These are phyloP conservation scores for Cyberlindnera lachancei DNA, from an alignment of 805 yeast species.

Conservation along the genomic window DNA sequence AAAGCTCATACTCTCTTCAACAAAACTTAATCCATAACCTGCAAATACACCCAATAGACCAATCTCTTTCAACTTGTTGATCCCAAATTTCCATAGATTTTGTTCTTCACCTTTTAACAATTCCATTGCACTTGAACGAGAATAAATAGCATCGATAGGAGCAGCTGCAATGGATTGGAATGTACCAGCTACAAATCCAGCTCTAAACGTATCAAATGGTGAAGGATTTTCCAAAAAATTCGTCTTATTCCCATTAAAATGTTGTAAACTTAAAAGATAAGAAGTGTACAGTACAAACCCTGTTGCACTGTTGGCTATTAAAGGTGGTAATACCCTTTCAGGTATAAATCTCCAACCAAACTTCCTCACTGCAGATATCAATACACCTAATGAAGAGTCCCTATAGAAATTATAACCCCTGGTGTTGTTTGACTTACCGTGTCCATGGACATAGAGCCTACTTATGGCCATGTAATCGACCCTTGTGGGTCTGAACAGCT, in stretches of 20 bases:
- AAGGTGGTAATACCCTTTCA: conserved; percentile 72
- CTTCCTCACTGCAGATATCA: conserved; percentile 59
- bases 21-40: conserved; percentile 70
- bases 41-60: conserved; percentile 86
- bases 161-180: conserved; percentile 88
- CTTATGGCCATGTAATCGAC: conserved; percentile 77
- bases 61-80: conserved; percentile 57
- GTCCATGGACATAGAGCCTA: conserved; percentile 41
- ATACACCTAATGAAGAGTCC: conserved; percentile 73
- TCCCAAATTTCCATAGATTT: conserved; percentile 73
- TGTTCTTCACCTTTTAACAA: conserved; percentile 58
- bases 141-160: conserved; percentile 85
- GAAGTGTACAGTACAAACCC: conserved; percentile 83
- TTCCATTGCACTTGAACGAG: conserved; percentile 73
- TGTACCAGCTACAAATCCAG: conserved; percentile 83
- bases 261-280: conserved; percentile 51
- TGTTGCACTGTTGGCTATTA: conserved; percentile 81
- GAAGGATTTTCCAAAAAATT: conserved; percentile 17
- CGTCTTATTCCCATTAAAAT: conserved; percentile 21
- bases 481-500: conserved; percentile 83
- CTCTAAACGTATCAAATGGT: conserved; percentile 53
- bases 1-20: conserved; percentile 78
- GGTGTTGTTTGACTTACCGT: conserved; percentile 26
- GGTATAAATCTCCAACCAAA: conserved; percentile 89
- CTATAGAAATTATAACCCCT: conserved; percentile 39